Evolutionary conservation across 148 eudicot species (phyloP).

Genomic region (Vaccinium myrtillus): DNA sequence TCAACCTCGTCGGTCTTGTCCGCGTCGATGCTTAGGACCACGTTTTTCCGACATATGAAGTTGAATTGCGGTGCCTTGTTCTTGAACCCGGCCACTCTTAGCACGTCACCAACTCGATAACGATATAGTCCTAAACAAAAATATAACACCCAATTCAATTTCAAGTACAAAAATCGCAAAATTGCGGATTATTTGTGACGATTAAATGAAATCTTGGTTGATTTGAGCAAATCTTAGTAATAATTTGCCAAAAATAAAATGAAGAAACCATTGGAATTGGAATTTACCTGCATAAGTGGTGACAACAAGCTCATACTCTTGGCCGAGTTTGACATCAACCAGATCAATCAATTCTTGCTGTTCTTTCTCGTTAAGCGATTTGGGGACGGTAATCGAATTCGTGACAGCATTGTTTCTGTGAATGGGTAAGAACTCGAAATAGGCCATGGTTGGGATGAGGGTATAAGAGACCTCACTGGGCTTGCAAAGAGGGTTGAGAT

Average conservation of each 20-base stretch:
- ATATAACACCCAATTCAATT: background rate
- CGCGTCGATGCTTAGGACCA: constrained; percentile 67
- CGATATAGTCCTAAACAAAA: constrained; percentile 53
- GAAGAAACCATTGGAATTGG: no score
- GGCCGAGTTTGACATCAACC: constrained; percentile 69
- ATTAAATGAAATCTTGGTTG: background rate
- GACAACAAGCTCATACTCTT: constrained; percentile 76
- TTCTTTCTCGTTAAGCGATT: constrained; percentile 63
- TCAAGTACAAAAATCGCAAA: background rate
- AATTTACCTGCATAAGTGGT: constrained; percentile 74
- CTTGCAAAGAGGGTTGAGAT: constrained; percentile 67
- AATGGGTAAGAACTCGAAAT: constrained; percentile 73
- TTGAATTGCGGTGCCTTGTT: constrained; percentile 82
- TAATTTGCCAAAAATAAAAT: no score
- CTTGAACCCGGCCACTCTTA: constrained; percentile 71
- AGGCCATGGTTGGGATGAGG: constrained; percentile 70
- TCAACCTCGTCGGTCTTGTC: constrained; percentile 85
- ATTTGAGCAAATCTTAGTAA: no score
- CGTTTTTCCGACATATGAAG: constrained; percentile 73
- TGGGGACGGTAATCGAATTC: constrained; percentile 42
- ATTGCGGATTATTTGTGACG: background rate
- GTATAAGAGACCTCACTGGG: constrained; percentile 76
- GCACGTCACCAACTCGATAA: constrained; percentile 72
- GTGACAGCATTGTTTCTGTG: constrained; percentile 48
- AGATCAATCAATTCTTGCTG: constrained; percentile 64